Base-by-base conservation (phyloP, 2,329 filamentous ascomycete species). In the Penicillium janthinellum region DNA sequence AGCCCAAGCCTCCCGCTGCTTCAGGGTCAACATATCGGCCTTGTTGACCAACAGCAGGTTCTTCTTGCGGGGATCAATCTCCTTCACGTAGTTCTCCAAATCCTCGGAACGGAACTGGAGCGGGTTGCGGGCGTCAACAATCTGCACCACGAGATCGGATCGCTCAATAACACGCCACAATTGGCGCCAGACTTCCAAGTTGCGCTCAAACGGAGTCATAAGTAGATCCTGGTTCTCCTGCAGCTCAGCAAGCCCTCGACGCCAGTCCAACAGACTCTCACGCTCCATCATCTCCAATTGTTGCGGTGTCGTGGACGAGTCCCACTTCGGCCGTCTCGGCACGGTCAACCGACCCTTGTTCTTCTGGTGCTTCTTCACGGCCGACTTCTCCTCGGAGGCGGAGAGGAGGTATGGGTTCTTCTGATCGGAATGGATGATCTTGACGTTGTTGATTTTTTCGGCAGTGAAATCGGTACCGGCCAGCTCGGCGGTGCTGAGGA, bases 381-480 rank as follows among this genome's bases (percentile, higher is more conserved):
- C 84, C 10, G 84, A 86, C 68, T 88, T 84, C 82, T 99, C 93
- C 75, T 99, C 94, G 28, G 88, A 85, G 0, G 90, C 87, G 0
- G 92, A 94, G 17, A 99, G 83, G 5, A 99, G 82, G 70, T 94
- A 99, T 0, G 95, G 95, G 76, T 99, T 99, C 80, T 90, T 91
- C 79, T 97, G 93, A 76, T 97, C 92, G 67, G 89, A 89, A 76
- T 99, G 95, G 68, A 99, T 97, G 74, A 99, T 97, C 82, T 97
- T 97, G 78, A 98, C 90, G 73, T 96, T 98, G 80, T 94, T 98
- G 86, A 96, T 90, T 84, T 98, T 98, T 82, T 98, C 93, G 31
- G 95, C 96, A 0, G 94, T 98, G 78, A 99, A 99, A 75, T 99
- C 95, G 67, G 95, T 99, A 66, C 92, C 94, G n/a, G 95, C 95